A percentile compares a stretch with the other conserved stretches of the same genome.
These are phyloP conservation scores for Boletus smithii DNA, from an alignment of 1,284 basidiomycete genomes.

Conservation along the genomic window DNA sequence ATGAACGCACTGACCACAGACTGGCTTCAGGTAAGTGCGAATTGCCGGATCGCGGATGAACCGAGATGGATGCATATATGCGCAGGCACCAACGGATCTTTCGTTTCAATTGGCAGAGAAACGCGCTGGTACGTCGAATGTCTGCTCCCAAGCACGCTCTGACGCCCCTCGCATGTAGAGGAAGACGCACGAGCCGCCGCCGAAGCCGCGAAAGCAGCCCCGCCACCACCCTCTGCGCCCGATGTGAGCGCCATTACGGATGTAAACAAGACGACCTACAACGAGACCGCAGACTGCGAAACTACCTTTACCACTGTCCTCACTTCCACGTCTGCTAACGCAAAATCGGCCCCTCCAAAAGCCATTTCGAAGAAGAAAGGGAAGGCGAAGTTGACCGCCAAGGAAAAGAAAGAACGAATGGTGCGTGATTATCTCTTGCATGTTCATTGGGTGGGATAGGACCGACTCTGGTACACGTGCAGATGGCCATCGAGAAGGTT, in stretches of 20 bases:
- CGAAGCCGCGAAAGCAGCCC: slow-evolving; percentile 25
- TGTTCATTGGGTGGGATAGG: background rate
- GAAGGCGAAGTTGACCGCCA: slow-evolving; percentile 68
- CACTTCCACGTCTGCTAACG: slow-evolving; percentile 38
- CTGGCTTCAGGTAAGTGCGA: slow-evolving; percentile 73
- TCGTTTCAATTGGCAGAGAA: slow-evolving; percentile 58
- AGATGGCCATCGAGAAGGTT: slow-evolving; percentile 70
- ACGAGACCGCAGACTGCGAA: slow-evolving; percentile 34
- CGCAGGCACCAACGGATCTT: slow-evolving; percentile 58
- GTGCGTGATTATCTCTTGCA: slow-evolving; percentile 42
- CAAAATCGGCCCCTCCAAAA: slow-evolving; percentile 36
- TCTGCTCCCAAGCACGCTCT: background rate
- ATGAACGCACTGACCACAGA: slow-evolving; percentile 94
- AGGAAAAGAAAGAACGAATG: slow-evolving; percentile 80
- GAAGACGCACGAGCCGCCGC: slow-evolving; percentile 43
- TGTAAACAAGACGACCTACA: slow-evolving; percentile 44
- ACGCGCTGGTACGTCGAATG: slow-evolving; percentile 51
- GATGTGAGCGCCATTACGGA: slow-evolving; percentile 17
- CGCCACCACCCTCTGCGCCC: background rate
- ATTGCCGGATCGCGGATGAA: background rate
- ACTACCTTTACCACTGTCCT: slow-evolving; percentile 41
- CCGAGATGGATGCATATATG: slow-evolving; percentile 1
- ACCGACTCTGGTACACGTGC: background rate
- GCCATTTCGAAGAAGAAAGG: slow-evolving; percentile 53
- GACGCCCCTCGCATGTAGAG: slow-evolving; percentile 39